A percentile compares a stretch with the other conserved stretches of the same genome.
Conservation (phyloP, 805 yeast species). For the Candida yuanshanica region DNA sequence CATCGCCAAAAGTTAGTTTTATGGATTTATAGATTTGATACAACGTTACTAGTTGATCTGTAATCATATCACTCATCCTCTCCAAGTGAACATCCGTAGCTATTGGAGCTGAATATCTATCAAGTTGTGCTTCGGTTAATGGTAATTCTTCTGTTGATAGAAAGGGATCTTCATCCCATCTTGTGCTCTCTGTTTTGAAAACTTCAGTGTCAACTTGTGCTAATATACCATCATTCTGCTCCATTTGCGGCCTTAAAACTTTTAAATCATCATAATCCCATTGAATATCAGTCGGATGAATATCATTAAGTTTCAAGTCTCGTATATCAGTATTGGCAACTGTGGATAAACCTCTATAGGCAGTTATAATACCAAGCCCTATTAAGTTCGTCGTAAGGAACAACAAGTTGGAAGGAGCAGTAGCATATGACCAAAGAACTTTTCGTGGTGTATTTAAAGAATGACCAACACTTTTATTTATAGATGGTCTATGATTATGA, state of each 20-base stretch:
- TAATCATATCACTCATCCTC: constrained; percentile 4
- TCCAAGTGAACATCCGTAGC: constrained; percentile 2
- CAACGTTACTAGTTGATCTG: neutral
- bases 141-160: constrained; percentile 1
- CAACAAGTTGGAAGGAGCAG: constrained; percentile 33
- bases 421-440: constrained; percentile 33
- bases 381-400: constrained; percentile 32
- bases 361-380: constrained; percentile 28
- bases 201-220: constrained; percentile 4
- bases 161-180: neutral
- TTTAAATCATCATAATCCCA: neutral
- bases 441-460: neutral
- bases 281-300: neutral
- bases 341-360: constrained; percentile 26
- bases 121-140: constrained; percentile 8
- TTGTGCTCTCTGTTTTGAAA: constrained; percentile 2
- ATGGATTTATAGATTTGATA: neutral
- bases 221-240: neutral
- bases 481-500: neutral
- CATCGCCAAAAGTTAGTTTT: neutral
- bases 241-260: neutral
- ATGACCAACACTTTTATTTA: neutral
- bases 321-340: constrained; percentile 6
- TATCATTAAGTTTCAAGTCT: neutral
- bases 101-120: constrained; percentile 1